Evolutionary conservation across 352 stramenopile species (phyloP), one percentile per base, ranked within the genome.

Genomic region (Blastocystis sp.): DNA sequence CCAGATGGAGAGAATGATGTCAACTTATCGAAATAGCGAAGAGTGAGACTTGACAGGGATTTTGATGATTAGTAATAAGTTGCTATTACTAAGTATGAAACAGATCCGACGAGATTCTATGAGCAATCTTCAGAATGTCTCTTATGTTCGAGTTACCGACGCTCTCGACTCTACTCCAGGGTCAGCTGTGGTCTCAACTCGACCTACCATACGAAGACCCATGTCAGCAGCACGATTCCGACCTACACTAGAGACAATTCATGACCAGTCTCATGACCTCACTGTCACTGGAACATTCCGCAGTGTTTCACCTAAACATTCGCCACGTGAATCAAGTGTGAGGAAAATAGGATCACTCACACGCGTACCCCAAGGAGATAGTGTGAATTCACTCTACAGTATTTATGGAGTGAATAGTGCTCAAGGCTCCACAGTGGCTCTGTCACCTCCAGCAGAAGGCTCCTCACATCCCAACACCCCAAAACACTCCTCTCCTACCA

Each of bases 1-100:
- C 30, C 73, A 84, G 42, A 84, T 84, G 73, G 73, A 68, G 27
- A 37, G 59, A n/a, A 84, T 84, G 48, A 84, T 84, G n/a, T 84
- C 73, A 0, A 27, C 73, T 1, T 84, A 54, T 42, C 73, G 73
- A 35, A 84, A 84, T 44, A 66, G 56, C 17, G 73, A 84, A 27
- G 53, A 68, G 73, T 68, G 7, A 19, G 6, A 15, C 3, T 51
- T 17, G 19, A 0, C 40, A 11, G 9, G 2, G 42, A n/a, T 4
- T 42, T 5, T 68, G 4, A 66, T 30, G 11, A 22, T 6, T 84
- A 84, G 73, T 19, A 84, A 84, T 35, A 84, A 84, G 35, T 35
- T 84, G 1, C 27, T 84, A 22, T 37, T 84, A 33, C n/a, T 66
- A 15, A 84, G 59, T 37, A 66, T 84, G 19, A 54, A 57, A n/a